Evolutionary conservation across 108 stramenopile species (phyloP), one percentile per base, ranked within the genome.

Genomic region (Seminavis robusta): DNA sequence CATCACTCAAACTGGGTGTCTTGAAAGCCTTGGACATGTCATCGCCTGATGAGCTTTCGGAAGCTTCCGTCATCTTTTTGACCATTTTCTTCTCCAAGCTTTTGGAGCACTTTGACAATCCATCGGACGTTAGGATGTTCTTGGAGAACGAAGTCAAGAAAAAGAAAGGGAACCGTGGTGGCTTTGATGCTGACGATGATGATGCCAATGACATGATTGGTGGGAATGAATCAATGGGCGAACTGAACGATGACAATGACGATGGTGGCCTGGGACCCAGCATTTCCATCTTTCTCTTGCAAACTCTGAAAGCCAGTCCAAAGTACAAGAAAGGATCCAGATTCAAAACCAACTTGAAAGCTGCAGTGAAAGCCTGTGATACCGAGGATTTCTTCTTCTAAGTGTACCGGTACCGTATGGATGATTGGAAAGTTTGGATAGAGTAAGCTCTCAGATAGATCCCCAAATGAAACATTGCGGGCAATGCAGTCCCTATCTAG

Each of bases 21-120:
- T 59, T 94, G 57, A 94, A 94, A 47, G 58, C 77, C 30, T 77
- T 94, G 19, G 89, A 90, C 42, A 77, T 94, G 59, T 33, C 59
- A 20, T 77, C 83, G 27, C 79, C 71, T 0, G 83, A 78, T 15
- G 75, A 77, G 10, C 77, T 90, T 64, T 63, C 79, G 30, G 87
- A 94, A 55, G 59, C 69, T 21, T 62, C 79, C 3, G 29, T 81
- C 26, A 71, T 94, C 16, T 94, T 94, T 57, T 67, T 89, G 19
- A 77, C 81, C 27, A 57, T 94, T 43, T 68, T 94, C 24, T 71
- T 94, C 38, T 73, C 85, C 17, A 59, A 42, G 27, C 39, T 89
- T 8, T 82, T 94, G 63, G 93, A 91, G 36, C 53, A 83, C 24
- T 76, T 54, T 44, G 63, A 73, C 26, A 70, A 71, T 41, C 72